Conservation (phyloP, 306 rosid species). For the Styphnolobium japonicum region DNA sequence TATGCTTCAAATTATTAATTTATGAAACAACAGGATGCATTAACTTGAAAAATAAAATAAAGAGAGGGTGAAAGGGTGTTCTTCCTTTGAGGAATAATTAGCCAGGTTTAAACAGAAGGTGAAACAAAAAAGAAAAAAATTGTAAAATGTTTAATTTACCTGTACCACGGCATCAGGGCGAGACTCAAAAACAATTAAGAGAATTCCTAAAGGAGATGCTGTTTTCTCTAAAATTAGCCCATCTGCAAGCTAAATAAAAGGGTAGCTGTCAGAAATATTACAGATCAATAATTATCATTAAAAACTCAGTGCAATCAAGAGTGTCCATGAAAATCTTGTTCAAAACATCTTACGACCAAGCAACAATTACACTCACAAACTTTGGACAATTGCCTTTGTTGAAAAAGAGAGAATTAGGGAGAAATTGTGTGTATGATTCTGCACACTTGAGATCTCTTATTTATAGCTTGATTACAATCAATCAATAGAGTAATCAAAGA, state of each 20-base stretch:
- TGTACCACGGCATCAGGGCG: slow-evolving; percentile 98
- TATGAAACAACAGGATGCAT: not conserved
- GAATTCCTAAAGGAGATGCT: slow-evolving; percentile 92
- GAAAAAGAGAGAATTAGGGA: no score
- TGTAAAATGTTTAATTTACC: slow-evolving; percentile 44
- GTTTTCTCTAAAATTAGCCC: slow-evolving; percentile 92
- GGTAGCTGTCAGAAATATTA: slow-evolving; percentile 34
- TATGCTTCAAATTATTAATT: not conserved
- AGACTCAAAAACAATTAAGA: slow-evolving; percentile 90
- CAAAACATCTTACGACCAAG: slow-evolving; percentile 5
- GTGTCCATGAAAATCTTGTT: slow-evolving; percentile 4
- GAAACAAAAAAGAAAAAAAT: not conserved
- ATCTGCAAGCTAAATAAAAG: slow-evolving; percentile 72
- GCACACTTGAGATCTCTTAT: no score
- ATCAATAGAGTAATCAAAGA: no score
- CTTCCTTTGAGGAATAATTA: no score
- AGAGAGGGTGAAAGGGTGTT: no score
- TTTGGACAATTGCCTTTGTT: not conserved
- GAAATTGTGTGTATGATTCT: no score
- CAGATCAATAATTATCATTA: slow-evolving; percentile 10
- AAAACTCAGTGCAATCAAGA: not conserved
- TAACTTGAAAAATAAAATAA: no score
- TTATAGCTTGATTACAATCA: no score
- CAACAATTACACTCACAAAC: slow-evolving; percentile 3
- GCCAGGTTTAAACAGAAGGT: not conserved